A percentile compares a stretch with the other conserved stretches of the same genome.
Conservation (phyloP, 352 stramenopile genomes). For the Phytopythium litorale region DNA sequence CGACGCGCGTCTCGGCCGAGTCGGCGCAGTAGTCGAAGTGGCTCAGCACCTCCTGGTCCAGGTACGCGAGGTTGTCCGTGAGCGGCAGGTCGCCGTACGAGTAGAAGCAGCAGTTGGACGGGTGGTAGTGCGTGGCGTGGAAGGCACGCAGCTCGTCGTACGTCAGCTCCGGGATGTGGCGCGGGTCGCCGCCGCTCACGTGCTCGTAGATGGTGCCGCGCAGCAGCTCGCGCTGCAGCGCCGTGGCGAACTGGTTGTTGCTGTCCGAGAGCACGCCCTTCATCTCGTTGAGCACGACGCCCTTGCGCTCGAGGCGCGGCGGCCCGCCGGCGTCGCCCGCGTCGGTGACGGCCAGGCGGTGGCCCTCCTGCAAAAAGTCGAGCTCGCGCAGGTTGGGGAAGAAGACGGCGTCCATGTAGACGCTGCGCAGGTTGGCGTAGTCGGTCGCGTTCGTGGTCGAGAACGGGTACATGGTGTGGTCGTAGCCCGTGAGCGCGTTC, state of each 20-base stretch:
- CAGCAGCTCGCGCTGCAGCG: conserved; percentile 91
- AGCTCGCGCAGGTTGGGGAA: conserved; percentile 87
- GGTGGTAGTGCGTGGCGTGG: conserved; percentile 84
- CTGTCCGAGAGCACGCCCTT: conserved; percentile 97
- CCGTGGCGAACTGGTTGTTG: conserved; percentile 90
- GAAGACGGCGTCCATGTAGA: conserved; percentile 98
- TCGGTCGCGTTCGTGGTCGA: conserved; percentile 96
- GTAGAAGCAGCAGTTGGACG: conserved; percentile 88
- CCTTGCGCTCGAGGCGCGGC: conserved; percentile 67
- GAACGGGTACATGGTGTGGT: conserved; percentile 99
- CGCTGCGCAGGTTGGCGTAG: conserved; percentile 96
- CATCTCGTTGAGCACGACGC: conserved; percentile 99
- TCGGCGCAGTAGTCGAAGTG: conserved; percentile 60
- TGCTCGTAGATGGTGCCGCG: conserved; percentile 84
- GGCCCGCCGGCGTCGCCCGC: conserved; percentile 16
- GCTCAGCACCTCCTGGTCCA: conserved; percentile 63
- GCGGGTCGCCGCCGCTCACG: conserved; percentile 74
- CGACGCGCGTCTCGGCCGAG: conserved; percentile 46
- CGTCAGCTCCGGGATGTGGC: conserved; percentile 64
- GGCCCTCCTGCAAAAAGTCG: conserved; percentile 81
- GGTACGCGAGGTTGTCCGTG: conserved; percentile 66
- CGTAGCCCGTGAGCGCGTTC: conserved; percentile 98
- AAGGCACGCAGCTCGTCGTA: conserved; percentile 79
- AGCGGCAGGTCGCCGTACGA: conserved; percentile 87
- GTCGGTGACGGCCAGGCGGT: conserved; percentile 57